Evolutionary conservation across 1,139 yeast genomes (phyloP).

Genomic region (Pichia sp.): DNA sequence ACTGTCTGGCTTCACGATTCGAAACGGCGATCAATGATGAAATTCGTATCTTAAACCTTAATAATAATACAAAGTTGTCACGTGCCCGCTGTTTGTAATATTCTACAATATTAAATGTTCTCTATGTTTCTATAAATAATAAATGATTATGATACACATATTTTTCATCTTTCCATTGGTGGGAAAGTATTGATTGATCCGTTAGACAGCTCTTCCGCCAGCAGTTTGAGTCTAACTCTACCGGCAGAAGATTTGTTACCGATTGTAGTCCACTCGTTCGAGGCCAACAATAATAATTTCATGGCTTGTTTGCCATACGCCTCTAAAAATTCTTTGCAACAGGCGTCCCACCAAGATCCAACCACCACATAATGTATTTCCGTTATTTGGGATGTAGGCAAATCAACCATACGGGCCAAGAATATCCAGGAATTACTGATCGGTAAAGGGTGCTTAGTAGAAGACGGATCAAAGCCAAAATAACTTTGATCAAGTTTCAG

Average conservation of each 20-base stretch:
- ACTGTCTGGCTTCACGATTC: too few species aligned
- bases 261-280: slow-evolving; percentile 47
- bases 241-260: slow-evolving; percentile 55
- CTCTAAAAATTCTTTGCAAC: slow-evolving; percentile 47
- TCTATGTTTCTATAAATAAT: too few species aligned
- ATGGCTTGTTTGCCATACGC: slow-evolving; percentile 63
- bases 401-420: slow-evolving; percentile 63
- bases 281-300: slow-evolving; percentile 47
- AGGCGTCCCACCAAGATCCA: slow-evolving; percentile 91
- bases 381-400: slow-evolving; percentile 39
- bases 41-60: too few species aligned
- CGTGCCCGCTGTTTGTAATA: too few species aligned
- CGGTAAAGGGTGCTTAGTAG: slow-evolving; percentile 44
- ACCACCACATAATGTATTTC: slow-evolving; percentile 68
- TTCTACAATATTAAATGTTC: too few species aligned
- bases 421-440: slow-evolving; percentile 55
- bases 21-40: too few species aligned
- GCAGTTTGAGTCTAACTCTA: slow-evolving; percentile 63
- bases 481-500: slow-evolving; percentile 25
- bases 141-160: too few species aligned
- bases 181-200: slow-evolving; percentile 44
- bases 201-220: slow-evolving; percentile 70
- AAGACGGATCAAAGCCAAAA: slow-evolving; percentile 18
- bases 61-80: too few species aligned
- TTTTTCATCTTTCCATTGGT: slow-evolving; percentile 22